Evolutionary conservation across 1,139 yeast genomes (phyloP).

Genomic region (Hansenula sp.): DNA sequence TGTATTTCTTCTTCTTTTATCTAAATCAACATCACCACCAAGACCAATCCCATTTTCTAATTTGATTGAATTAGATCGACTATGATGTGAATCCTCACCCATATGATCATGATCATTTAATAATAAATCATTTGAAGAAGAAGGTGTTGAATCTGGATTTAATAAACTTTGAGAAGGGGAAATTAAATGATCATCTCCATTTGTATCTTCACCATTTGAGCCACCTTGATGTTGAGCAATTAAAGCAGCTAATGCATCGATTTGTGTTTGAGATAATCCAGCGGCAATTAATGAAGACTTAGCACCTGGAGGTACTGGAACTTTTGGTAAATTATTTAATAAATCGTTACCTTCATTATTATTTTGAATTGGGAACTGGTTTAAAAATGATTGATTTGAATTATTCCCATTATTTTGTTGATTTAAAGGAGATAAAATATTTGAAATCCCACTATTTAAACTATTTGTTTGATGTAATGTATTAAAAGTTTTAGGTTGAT

Average conservation of each 20-base stretch:
- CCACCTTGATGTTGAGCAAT: slow-evolving; percentile 63
- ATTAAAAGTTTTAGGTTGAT: slow-evolving; percentile 6
- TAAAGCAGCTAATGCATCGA: slow-evolving; percentile 66
- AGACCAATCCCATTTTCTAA: slow-evolving; percentile 13
- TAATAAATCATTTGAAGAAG: neutral
- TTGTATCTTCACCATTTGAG: slow-evolving; percentile 4
- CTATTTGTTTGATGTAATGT: slow-evolving; percentile 8
- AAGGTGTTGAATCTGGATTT: neutral
- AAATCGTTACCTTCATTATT: slow-evolving; percentile 13
- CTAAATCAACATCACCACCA: slow-evolving; percentile 29
- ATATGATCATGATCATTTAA: neutral
- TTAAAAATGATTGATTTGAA: neutral
- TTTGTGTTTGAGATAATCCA: slow-evolving; percentile 64
- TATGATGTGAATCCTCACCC: neutral
- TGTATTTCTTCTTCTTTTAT: slow-evolving; percentile 56
- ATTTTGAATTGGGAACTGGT: neutral
- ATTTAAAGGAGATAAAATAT: slow-evolving; percentile 11
- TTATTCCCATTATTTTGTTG: slow-evolving; percentile 12
- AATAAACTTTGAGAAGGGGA: slow-evolving; percentile 1
- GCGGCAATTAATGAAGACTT: slow-evolving; percentile 56
- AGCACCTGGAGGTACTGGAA: slow-evolving; percentile 72
- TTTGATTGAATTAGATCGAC: slow-evolving; percentile 3
- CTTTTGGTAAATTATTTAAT: slow-evolving; percentile 44
- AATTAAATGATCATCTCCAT: slow-evolving; percentile 5
- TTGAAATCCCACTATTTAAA: slow-evolving; percentile 9